Conservation (phyloP, 768 basidiomycete species). For the Leccinum subgranulosum region DNA sequence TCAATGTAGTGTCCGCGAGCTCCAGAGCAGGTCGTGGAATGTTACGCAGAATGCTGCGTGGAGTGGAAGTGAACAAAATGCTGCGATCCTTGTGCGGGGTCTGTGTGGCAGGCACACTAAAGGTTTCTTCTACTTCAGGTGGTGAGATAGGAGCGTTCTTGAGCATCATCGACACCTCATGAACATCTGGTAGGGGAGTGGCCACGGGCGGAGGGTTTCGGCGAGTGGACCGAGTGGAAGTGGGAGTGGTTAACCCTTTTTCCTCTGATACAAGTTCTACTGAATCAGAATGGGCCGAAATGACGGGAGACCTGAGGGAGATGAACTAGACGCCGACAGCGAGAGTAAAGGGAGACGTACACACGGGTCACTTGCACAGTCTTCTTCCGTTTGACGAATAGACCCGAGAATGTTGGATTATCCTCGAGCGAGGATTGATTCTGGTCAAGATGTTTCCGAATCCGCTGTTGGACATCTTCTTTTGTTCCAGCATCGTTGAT, state of each 20-base stretch:
- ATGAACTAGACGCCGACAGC: neutral
- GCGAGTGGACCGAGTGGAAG: conserved; percentile 20
- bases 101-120: neutral
- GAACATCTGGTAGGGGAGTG: conserved; percentile 49
- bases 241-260: conserved; percentile 16
- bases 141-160: conserved; percentile 44
- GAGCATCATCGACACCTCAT: conserved; percentile 51
- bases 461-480: conserved; percentile 58
- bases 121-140: conserved; percentile 13
- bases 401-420: conserved; percentile 53
- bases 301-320: conserved; percentile 10
- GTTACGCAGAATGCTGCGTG: conserved; percentile 25
- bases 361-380: conserved; percentile 13
- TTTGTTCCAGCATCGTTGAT: conserved; percentile 57
- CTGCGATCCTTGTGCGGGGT: conserved; percentile 20
- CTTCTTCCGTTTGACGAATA: conserved; percentile 44
- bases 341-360: conserved; percentile 7
- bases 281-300: conserved; percentile 15
- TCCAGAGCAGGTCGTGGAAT: conserved; percentile 20
- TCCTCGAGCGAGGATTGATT: conserved; percentile 55
- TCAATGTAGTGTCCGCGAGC: conserved; percentile 21
- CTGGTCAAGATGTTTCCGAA: conserved; percentile 58
- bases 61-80: conserved; percentile 22
- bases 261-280: conserved; percentile 13
- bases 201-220: conserved; percentile 32